phyloP scores from a whole-genome alignment of 2,329 filamentous ascomycete species.

The Whalleya microplaca region DNA sequence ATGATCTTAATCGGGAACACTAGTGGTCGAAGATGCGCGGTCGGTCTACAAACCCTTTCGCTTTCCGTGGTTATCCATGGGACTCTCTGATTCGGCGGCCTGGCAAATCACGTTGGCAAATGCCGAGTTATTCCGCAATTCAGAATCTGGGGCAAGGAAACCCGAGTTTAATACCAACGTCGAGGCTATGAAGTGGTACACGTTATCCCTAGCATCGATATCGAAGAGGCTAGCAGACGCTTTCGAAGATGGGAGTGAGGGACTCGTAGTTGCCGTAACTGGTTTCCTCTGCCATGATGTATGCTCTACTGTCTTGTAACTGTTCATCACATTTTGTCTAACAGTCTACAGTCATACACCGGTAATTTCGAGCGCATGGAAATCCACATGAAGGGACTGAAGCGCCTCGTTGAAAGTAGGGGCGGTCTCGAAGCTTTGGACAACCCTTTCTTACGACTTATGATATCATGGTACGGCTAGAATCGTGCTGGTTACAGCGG shows the following conservation, averaged over 20 bases:
- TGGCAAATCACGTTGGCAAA: constrained; percentile 37
- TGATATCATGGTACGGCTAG: constrained; percentile 32
- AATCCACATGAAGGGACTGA: constrained; percentile 32
- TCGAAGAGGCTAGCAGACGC: constrained; percentile 28
- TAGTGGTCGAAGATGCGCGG: constrained; percentile 31
- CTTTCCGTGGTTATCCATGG: constrained; percentile 32
- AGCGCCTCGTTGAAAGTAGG: constrained; percentile 29
- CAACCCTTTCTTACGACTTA: constrained; percentile 29
- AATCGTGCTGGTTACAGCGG: background rate
- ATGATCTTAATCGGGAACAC: constrained; percentile 2
- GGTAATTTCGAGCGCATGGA: constrained; percentile 33
- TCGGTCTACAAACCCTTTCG: constrained; percentile 29
- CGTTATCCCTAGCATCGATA: constrained; percentile 29
- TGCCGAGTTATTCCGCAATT: constrained; percentile 22
- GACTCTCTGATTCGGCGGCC: constrained; percentile 29
- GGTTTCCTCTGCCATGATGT: constrained; percentile 36
- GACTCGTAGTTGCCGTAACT: constrained; percentile 30
- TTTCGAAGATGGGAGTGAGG: constrained; percentile 22
- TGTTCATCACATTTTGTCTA: background rate
- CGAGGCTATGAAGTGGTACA: constrained; percentile 35
- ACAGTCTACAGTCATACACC: constrained; percentile 17
- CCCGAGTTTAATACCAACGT: constrained; percentile 19
- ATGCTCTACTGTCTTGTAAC: constrained; percentile 1
- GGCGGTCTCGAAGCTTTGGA: constrained; percentile 30
- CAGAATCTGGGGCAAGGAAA: constrained; percentile 17